Conservation (phyloP, 306 rosid species). For the Cicer judaicum region DNA sequence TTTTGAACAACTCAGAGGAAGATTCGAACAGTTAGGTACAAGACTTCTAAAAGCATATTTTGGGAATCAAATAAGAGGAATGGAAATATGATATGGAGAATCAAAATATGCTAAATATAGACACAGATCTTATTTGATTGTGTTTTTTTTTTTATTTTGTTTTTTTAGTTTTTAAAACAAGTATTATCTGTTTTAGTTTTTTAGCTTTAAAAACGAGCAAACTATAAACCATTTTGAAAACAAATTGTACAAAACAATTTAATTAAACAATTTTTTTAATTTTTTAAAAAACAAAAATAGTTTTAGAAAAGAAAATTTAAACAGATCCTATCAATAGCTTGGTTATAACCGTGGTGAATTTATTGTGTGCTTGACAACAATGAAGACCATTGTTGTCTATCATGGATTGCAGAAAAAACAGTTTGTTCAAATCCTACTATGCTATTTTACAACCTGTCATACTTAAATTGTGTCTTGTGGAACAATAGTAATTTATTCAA, state of each 20-base stretch:
- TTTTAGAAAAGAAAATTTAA: neutral
- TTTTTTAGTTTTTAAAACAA: neutral
- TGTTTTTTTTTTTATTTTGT: neutral
- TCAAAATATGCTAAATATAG: slow-evolving; percentile 9
- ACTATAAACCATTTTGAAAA: neutral
- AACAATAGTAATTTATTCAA: too few relatives aligned
- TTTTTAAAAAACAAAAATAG: neutral
- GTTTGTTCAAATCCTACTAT: too few relatives aligned
- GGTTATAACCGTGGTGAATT: neutral
- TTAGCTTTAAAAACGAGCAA: neutral
- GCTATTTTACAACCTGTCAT: too few relatives aligned
- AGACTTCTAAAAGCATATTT: neutral
- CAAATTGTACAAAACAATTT: neutral
- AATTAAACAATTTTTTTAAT: neutral
- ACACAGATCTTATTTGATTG: neutral
- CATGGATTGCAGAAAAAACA: too few relatives aligned
- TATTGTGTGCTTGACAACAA: neutral
- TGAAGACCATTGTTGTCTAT: neutral
- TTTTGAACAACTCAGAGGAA: slow-evolving; percentile 21
- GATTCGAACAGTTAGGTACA: neutral
- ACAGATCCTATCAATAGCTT: neutral
- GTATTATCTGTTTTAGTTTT: neutral
- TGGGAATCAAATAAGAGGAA: slow-evolving; percentile 1
- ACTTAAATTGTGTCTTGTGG: too few relatives aligned
- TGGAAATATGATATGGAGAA: neutral